Evolutionary conservation across 2,329 filamentous ascomycete species (phyloP), one percentile per base, ranked within the genome.

Genomic region (Diaporthe humulicola): DNA sequence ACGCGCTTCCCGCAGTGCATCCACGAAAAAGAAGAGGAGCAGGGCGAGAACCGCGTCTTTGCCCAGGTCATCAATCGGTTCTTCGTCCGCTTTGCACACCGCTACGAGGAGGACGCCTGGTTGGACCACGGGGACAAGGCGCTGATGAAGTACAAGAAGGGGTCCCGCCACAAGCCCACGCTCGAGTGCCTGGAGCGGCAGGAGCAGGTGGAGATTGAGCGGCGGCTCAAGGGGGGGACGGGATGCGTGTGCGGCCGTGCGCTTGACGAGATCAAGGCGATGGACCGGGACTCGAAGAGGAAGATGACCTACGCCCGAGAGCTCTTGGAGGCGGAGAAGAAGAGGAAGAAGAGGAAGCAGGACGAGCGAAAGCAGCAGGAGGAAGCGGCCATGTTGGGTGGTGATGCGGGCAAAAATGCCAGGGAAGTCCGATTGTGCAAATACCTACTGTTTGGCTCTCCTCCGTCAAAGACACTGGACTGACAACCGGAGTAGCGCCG

Each of bases 1-100:
- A 15, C 66, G 2, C 73, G 66, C 10, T 74, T 71, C 25, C 73
- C 73, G 4, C 28, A 3, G 42, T 74, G 73, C 30, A 74, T 74
- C 40, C 73, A 74, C 72, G 22, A 45, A n/a, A 54, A 15, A 2
- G 25, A 19, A n/a, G 15, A 25, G 15, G 66, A 22, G 17, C 3
- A 19, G 2, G 33, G 12, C 1, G 56, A 74, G 19, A 64, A 74
- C 38, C 3, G 9, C 22, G 56, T 74, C 4, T 74, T 74, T 22
- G 56, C 64, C 15, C 40, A 42, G 28, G 73, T 74, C 3, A 57
- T 74, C 30, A 69, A 74, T 17, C 10, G 38, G 9, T 66, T 61
- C 48, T 74, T 74, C 15, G 48, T 64, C 40, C 10, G 7, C 3
- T 48, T 60, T 4, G 7, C 28, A 8, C 2, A n/a, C 36, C 38